Conservation (phyloP, 116 monocot genomes). For the Zostera marina region DNA sequence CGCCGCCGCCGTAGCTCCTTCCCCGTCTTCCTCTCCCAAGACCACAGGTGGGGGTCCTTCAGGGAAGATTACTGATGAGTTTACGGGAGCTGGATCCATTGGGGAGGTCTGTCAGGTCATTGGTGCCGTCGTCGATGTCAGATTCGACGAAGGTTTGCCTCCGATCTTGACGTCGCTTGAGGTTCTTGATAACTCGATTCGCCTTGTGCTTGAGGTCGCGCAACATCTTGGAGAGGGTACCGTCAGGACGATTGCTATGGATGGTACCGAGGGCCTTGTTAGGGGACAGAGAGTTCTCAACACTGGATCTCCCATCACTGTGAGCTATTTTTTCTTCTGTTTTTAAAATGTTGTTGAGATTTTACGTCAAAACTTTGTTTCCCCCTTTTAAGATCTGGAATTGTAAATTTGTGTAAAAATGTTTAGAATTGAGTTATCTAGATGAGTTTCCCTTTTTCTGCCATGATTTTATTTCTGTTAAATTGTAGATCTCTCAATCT, state of each 20-base stretch:
- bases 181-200: conserved; percentile 52
- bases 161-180: conserved; percentile 87
- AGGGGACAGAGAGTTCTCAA: conserved; percentile 55
- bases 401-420: too few relatives aligned
- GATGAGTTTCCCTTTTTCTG: too few relatives aligned
- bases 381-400: too few relatives aligned
- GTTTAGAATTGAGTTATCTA: too few relatives aligned
- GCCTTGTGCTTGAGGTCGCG: conserved; percentile 55
- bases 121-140: conserved; percentile 77
- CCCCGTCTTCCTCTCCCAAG: conserved; percentile 10
- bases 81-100: conserved; percentile 58
- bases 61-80: conserved; percentile 81
- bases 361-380: not conserved
- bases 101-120: conserved; percentile 82
- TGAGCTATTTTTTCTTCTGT: conserved; percentile 3
- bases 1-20: conserved; percentile 16
- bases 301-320: conserved; percentile 66
- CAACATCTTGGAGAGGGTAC: conserved; percentile 61
- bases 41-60: conserved; percentile 5
- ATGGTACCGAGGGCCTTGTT: conserved; percentile 47
- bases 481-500: too few relatives aligned
- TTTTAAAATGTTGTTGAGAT: not conserved
- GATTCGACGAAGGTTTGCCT: conserved; percentile 60
- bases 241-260: conserved; percentile 64
- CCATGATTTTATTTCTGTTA: too few relatives aligned